These are phyloP conservation scores for Penicillium sp. DNA, from an alignment of 2,329 filamentous ascomycete species.

Conservation along the genomic window DNA sequence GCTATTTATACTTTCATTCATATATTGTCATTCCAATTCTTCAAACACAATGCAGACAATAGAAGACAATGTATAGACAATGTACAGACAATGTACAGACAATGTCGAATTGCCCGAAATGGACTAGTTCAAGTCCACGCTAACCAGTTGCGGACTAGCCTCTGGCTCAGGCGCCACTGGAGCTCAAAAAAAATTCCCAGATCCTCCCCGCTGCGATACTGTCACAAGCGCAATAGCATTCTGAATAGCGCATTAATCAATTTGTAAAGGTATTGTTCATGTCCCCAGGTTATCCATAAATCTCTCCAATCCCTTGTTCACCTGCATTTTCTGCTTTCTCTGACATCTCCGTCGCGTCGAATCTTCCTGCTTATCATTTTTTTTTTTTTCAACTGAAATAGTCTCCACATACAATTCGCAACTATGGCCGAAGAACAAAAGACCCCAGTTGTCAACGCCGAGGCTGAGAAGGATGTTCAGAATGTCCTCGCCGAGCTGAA, in stretches of 20 bases:
- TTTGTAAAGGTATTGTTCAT: not conserved
- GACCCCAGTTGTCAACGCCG: slow-evolving; percentile 33
- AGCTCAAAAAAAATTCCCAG: slow-evolving; percentile 23
- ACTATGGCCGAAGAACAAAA: slow-evolving; percentile 41
- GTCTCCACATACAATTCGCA: slow-evolving; percentile 10
- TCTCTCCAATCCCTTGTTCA: not conserved
- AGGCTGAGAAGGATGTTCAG: slow-evolving; percentile 48
- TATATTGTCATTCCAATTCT: not conserved
- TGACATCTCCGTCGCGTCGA: not conserved
- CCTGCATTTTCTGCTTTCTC: not conserved
- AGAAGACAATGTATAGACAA: not conserved
- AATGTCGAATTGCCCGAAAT: not conserved
- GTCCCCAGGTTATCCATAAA: not conserved
- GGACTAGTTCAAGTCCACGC: not conserved
- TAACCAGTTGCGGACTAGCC: slow-evolving; percentile 5
- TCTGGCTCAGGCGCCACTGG: slow-evolving; percentile 18
- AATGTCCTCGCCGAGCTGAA: slow-evolving; percentile 47
- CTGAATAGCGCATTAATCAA: slow-evolving; percentile 5
- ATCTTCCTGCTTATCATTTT: slow-evolving; percentile 7
- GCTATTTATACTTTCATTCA: not conserved
- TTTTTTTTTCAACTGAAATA: not conserved
- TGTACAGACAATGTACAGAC: too few species aligned
- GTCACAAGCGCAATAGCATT: slow-evolving; percentile 3
- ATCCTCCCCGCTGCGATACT: slow-evolving; percentile 18
- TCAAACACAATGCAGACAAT: not conserved